Evolutionary conservation across 176 grass and related monocot genomes (phyloP).

Genomic region (Triticum aestivum): DNA sequence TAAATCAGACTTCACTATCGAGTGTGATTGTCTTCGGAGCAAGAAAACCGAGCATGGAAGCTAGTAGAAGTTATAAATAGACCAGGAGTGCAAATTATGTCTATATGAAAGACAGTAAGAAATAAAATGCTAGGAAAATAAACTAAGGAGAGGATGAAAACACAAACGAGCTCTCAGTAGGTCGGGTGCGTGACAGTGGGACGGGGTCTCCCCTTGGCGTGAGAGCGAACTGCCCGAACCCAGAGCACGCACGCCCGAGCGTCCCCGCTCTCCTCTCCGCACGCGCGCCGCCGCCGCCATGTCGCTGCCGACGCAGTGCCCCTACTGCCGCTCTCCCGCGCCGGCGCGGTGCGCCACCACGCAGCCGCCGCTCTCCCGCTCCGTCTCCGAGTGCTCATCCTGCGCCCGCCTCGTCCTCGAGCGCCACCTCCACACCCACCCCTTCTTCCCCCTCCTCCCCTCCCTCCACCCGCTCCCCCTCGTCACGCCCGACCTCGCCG

Average conservation of each 20-base stretch:
- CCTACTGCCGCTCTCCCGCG: slow-evolving; percentile 63
- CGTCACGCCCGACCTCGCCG: slow-evolving; percentile 79
- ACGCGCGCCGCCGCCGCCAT: slow-evolving; percentile 23
- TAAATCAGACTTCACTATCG: too few relatives aligned
- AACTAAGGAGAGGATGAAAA: too few relatives aligned
- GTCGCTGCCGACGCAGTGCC: slow-evolving; percentile 53
- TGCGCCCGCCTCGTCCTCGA: slow-evolving; percentile 80
- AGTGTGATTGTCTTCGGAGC: too few relatives aligned
- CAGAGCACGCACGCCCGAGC: background rate
- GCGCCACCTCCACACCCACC: slow-evolving; percentile 74
- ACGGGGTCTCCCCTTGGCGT: too few relatives aligned
- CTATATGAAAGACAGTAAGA: too few relatives aligned
- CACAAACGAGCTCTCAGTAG: too few relatives aligned
- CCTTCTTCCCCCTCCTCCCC: slow-evolving; percentile 76
- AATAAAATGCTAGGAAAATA: too few relatives aligned
- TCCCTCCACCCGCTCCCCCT: slow-evolving; percentile 67
- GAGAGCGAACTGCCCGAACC: background rate
- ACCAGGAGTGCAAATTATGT: too few relatives aligned
- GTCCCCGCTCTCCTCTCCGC: background rate
- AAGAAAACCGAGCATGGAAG: too few relatives aligned
- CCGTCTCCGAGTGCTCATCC: slow-evolving; percentile 77
- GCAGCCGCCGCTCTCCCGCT: slow-evolving; percentile 53
- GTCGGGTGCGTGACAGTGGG: too few relatives aligned
- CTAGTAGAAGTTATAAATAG: too few relatives aligned
- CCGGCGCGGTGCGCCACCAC: slow-evolving; percentile 63